These are phyloP conservation scores for Ganoderma sinense DNA, from an alignment of 1,284 basidiomycete genomes.

Conservation along the genomic window DNA sequence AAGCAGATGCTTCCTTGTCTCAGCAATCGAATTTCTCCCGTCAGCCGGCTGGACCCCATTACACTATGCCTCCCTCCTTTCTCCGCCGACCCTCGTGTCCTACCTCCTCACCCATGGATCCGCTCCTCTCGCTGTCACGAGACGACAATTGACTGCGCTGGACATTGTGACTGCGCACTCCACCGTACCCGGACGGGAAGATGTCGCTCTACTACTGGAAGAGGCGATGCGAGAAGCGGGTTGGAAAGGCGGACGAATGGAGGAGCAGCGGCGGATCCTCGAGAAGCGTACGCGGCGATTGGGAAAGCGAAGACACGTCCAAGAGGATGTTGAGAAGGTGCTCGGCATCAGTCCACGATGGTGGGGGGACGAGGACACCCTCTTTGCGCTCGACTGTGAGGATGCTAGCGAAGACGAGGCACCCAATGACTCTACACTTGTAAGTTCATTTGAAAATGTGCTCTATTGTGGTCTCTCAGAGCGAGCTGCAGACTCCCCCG, in stretches of 20 bases:
- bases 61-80: conserved; percentile 91
- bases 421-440: conserved; percentile 57
- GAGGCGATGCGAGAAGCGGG: conserved; percentile 83
- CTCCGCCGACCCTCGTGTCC: conserved; percentile 91
- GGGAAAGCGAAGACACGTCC: conserved; percentile 58
- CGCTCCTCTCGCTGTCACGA: conserved; percentile 79
- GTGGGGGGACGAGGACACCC: conserved; percentile 63
- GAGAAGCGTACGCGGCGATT: conserved; percentile 67
- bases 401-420: conserved; percentile 55
- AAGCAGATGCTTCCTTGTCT: neutral
- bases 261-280: conserved; percentile 61
- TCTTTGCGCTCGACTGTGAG: conserved; percentile 46
- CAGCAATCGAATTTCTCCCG: neutral
- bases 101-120: conserved; percentile 93
- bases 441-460: conserved; percentile 44
- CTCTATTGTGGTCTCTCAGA: conserved; percentile 27
- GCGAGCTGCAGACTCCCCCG: conserved; percentile 64
- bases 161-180: conserved; percentile 87
- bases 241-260: conserved; percentile 75
- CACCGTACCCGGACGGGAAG: conserved; percentile 79
- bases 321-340: conserved; percentile 60
- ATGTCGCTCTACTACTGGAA: conserved; percentile 81
- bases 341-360: conserved; percentile 66
- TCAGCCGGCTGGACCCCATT: conserved; percentile 93
- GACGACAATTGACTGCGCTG: conserved; percentile 80